phyloP scores from a whole-genome alignment of 202 grass and related monocot species.

The Cymbopogon flexuosus region DNA sequence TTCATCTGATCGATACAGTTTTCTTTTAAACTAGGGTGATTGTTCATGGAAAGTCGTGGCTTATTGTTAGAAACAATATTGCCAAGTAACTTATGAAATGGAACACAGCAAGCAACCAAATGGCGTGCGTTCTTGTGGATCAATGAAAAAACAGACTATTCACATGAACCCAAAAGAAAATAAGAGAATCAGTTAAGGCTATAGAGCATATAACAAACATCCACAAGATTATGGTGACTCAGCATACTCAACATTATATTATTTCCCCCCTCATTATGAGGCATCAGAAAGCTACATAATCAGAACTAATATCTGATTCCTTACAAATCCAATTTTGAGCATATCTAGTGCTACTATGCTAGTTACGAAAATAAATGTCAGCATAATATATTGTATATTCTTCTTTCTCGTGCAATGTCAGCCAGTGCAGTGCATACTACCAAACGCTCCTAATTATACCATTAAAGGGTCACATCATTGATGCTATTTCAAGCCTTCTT shows the following conservation, averaged over 20 bases:
- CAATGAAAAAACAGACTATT: slow-evolving; percentile 21
- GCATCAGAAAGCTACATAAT: neutral
- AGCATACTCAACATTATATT: neutral
- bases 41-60: neutral
- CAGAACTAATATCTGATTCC: neutral
- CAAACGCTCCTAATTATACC: neutral
- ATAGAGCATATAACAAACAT: slow-evolving; percentile 16
- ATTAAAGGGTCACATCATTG: neutral
- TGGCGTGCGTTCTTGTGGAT: neutral
- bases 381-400: slow-evolving; percentile 14
- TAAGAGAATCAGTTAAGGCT: neutral
- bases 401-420: slow-evolving; percentile 12
- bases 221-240: neutral
- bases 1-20: neutral
- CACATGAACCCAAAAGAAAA: neutral
- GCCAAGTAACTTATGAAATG: neutral
- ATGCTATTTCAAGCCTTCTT: slow-evolving; percentile 24
- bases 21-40: neutral
- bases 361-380: neutral
- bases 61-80: neutral
- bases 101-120: slow-evolving; percentile 15
- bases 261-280: neutral
- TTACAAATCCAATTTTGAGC: slow-evolving; percentile 8
- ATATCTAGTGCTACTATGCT: neutral
- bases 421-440: neutral